phyloP scores from a whole-genome alignment of 306 rosid species.

The Gynostemma pentaphyllum region DNA sequence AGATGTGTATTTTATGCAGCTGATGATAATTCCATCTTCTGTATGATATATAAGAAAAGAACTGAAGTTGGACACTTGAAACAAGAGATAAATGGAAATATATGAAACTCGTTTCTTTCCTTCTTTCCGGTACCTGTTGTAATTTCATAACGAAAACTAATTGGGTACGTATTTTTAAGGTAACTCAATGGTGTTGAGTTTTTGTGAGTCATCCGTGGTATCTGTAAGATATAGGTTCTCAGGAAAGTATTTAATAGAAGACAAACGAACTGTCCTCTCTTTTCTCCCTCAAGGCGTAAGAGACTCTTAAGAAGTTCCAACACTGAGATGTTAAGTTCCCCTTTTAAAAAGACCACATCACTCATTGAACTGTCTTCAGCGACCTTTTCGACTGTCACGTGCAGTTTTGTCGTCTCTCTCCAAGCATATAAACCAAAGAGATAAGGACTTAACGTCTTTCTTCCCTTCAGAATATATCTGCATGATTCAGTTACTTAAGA shows the following conservation, averaged over 20 bases:
- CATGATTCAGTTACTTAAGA: slow-evolving; percentile 11
- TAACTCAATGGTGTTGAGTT: slow-evolving; percentile 6
- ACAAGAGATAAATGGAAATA: neutral
- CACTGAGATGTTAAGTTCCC: slow-evolving; percentile 18
- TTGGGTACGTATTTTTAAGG: slow-evolving; percentile 2
- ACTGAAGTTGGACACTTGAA: neutral
- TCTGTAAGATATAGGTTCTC: slow-evolving; percentile 24
- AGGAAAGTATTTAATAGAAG: slow-evolving; percentile 11
- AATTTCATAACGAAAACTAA: slow-evolving; percentile 13
- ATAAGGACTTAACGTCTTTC: slow-evolving; percentile 20
- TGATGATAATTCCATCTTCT: slow-evolving; percentile 22
- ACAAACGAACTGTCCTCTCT: slow-evolving; percentile 16
- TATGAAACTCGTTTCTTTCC: neutral
- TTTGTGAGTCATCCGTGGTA: slow-evolving; percentile 10
- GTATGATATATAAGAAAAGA: neutral
- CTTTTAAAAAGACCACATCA: slow-evolving; percentile 9
- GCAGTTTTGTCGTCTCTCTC: slow-evolving; percentile 20
- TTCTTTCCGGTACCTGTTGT: slow-evolving; percentile 15
- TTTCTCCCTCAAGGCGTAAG: slow-evolving; percentile 18
- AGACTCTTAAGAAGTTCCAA: slow-evolving; percentile 20
- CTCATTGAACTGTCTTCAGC: slow-evolving; percentile 12
- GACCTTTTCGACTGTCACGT: slow-evolving; percentile 18
- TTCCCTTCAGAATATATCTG: slow-evolving; percentile 29
- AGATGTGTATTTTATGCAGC: slow-evolving; percentile 19
- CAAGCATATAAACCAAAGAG: slow-evolving; percentile 21